Base-by-base conservation (phyloP, 176 grass and related monocot species). In the Musa acuminata region DNA sequence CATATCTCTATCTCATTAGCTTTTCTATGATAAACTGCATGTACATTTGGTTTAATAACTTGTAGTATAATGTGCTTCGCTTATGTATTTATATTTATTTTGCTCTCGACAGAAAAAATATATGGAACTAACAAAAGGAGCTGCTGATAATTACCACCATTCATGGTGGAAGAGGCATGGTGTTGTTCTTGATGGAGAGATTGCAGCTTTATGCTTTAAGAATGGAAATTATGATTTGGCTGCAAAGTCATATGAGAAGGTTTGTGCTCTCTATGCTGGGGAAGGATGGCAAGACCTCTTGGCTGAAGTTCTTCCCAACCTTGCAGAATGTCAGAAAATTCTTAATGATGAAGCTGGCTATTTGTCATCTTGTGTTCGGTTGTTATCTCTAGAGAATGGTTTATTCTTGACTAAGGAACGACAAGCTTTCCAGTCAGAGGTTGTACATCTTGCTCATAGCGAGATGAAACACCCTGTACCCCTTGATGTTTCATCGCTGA, bases 161-260 rank as follows among this genome's bases (percentile, higher is more conserved):
- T 99, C 96, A 52, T 99, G 96, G 96, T 99, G 96, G 96, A 99
- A 95, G 87, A 89, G 96, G 76, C 96, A 99, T 82, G 96, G 96
- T 16, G 96, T 99, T 81, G 88, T 93, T 51, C 88, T 95, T 85
- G 96, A 99, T 85, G 96, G 96, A 85, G 96, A 99, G 69, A 95
- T 99, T 59, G 96, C 91, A 53, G 86, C 96, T 80, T 43, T 99
- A 66, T 85, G 77, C 57, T 99, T 99, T 82, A 99, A 99, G 72
- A 81, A 87, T 83, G 96, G 84, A 73, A 89, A 91, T 80, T 87
- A 89, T 53, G 88, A 95, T 16, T 59, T 91, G 74, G 91, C 95
- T 89, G 88, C 85, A 87, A 99, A 99, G 73, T 99, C 95, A 74
- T 99, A 94, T 80, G 95, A 99, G 65, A 99, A 94, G 79, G 88